phyloP scores from a whole-genome alignment of 2,329 filamentous ascomycete genomes.

The Trichoderma semiorbis region DNA sequence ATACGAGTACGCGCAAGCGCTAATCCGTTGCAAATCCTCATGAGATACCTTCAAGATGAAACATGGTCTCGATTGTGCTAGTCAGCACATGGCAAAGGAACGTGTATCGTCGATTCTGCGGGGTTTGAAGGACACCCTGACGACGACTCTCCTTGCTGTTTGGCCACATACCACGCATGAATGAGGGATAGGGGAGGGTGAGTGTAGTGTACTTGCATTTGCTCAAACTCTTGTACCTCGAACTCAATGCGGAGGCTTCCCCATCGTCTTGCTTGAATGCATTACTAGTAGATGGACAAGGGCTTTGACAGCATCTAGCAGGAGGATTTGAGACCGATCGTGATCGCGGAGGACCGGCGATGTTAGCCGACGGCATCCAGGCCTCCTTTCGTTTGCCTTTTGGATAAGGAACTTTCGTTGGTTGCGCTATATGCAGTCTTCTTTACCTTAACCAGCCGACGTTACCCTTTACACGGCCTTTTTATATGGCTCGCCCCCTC shows the following conservation, averaged over 20 bases:
- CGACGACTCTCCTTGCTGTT: not conserved
- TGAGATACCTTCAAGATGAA: not conserved
- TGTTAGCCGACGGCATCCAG: not conserved
- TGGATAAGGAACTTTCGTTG: not conserved
- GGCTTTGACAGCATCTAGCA: not conserved
- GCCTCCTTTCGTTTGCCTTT: not conserved
- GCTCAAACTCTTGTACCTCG: constrained; percentile 1
- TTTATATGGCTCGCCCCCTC: not conserved
- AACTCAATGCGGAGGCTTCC: not conserved
- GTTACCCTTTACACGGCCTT: not conserved
- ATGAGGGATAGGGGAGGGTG: not conserved
- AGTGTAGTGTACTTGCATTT: constrained; percentile 5
- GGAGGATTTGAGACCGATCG: not conserved
- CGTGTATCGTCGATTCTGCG: not conserved
- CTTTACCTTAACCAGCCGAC: not conserved
- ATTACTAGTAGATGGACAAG: not conserved
- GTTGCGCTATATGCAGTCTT: not conserved
- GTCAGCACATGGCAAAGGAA: not conserved
- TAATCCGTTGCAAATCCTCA: not conserved
- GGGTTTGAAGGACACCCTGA: not conserved
- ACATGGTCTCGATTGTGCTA: not conserved
- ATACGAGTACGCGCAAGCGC: not conserved
- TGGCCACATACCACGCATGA: not conserved
- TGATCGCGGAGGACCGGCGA: not conserved
- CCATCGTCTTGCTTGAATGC: not conserved